Conservation (phyloP, 306 rosid genomes). For the Inga laurina region DNA sequence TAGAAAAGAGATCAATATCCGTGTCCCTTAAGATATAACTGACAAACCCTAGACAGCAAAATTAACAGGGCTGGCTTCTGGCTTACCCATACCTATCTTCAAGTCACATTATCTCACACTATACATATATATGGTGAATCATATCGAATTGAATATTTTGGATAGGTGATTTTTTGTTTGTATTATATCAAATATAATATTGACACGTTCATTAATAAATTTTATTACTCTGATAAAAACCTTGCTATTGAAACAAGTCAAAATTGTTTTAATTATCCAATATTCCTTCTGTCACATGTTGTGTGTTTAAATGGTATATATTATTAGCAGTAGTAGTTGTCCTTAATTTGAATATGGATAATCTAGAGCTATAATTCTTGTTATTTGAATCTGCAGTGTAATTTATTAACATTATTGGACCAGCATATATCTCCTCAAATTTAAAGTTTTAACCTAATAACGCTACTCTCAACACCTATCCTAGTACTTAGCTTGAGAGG, state of each 20-base stretch:
- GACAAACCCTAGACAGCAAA: conserved; percentile 13
- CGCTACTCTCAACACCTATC: no score
- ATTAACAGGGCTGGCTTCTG: conserved; percentile 24
- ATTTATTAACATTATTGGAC: neutral
- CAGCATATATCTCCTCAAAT: neutral
- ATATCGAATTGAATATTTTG: neutral
- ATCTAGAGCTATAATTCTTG: neutral
- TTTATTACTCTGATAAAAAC: neutral
- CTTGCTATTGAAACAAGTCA: neutral
- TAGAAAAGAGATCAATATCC: conserved; percentile 16
- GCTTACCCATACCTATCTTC: conserved; percentile 27
- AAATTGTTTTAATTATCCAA: neutral
- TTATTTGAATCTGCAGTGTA: neutral
- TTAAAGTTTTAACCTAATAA: neutral
- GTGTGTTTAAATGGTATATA: neutral
- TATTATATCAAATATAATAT: neutral
- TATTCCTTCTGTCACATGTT: neutral
- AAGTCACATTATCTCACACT: conserved; percentile 25
- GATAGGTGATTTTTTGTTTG: neutral
- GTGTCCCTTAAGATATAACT: conserved; percentile 21
- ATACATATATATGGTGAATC: neutral
- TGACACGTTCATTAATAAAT: neutral
- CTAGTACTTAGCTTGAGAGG: neutral
- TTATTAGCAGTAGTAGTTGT: neutral
- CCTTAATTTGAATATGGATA: neutral